These are phyloP conservation scores for Xylariaceae sp. DNA, from an alignment of 2,329 filamentous ascomycete genomes.

Conservation along the genomic window DNA sequence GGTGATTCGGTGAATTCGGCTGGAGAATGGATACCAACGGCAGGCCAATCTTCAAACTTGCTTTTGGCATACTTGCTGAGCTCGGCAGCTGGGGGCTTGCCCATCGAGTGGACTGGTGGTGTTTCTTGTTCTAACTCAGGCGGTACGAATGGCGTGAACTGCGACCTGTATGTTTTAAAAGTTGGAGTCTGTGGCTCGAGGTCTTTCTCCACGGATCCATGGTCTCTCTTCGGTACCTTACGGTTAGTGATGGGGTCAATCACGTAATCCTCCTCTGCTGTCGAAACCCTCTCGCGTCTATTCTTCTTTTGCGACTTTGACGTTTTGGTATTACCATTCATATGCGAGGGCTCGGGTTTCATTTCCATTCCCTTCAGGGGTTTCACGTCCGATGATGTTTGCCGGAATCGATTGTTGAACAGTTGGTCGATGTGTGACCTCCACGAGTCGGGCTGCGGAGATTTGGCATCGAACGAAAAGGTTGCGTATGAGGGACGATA, in stretches of 20 bases:
- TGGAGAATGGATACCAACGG: slow-evolving; percentile 15
- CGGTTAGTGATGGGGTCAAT: slow-evolving; percentile 68
- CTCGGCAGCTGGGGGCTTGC: slow-evolving; percentile 45
- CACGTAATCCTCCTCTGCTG: slow-evolving; percentile 44
- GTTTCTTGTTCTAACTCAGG: slow-evolving; percentile 26
- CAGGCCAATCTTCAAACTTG: slow-evolving; percentile 40
- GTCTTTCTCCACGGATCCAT: slow-evolving; percentile 21
- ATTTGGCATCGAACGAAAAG: slow-evolving; percentile 10
- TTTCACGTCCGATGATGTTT: slow-evolving; percentile 1
- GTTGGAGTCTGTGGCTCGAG: slow-evolving; percentile 39
- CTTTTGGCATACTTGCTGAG: slow-evolving; percentile 45
- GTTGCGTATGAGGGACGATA: not conserved
- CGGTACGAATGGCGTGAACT: slow-evolving; percentile 41
- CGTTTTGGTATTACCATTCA: not conserved
- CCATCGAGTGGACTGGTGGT: slow-evolving; percentile 43
- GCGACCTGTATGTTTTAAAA: slow-evolving; percentile 46
- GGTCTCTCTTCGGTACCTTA: slow-evolving; percentile 47
- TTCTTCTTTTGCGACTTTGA: not conserved
- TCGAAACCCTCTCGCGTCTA: slow-evolving; percentile 5
- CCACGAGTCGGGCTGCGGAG: slow-evolving; percentile 16
- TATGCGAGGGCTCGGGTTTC: not conserved
- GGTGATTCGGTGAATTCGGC: not conserved
- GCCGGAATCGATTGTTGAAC: slow-evolving; percentile 22
- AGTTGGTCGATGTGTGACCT: slow-evolving; percentile 28
- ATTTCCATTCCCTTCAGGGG: not conserved